phyloP scores from a whole-genome alignment of 257 asterid species.

The Fraxinus excelsior region DNA sequence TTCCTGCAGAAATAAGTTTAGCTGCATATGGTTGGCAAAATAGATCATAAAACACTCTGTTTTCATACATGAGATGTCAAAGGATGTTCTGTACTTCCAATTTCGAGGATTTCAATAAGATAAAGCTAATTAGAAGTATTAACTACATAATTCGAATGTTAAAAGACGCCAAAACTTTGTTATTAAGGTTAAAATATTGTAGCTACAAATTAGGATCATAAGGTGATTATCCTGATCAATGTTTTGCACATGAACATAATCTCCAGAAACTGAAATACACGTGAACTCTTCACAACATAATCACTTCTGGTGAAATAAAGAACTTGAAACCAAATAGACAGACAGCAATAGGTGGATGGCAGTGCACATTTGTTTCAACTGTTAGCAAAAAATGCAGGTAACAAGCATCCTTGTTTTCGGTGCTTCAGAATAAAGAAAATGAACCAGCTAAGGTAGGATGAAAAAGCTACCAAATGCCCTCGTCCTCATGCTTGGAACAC shows the following conservation, averaged over 20 bases:
- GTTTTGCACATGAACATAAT: neutral
- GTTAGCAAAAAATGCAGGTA: neutral
- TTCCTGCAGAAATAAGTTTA: neutral
- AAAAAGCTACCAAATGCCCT: slow-evolving; percentile 2
- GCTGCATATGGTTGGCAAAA: neutral
- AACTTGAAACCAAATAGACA: neutral
- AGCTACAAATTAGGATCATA: neutral
- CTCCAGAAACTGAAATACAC: neutral
- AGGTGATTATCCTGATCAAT: neutral
- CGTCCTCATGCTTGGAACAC: neutral
- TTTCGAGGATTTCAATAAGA: neutral
- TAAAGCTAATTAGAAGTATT: neutral
- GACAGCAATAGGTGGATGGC: neutral
- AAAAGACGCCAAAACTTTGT: neutral
- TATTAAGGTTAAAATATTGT: neutral
- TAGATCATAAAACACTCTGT: neutral
- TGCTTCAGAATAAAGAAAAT: neutral
- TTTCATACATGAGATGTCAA: neutral
- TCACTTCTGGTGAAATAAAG: neutral
- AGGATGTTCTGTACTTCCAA: neutral
- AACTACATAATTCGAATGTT: neutral
- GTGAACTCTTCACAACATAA: neutral
- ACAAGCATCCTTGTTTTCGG: neutral
- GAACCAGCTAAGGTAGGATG: neutral
- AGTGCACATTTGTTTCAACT: too few relatives aligned